phyloP scores from a whole-genome alignment of 495 filamentous ascomycete genomes.

The Hypoxylon lienhwacheense region DNA sequence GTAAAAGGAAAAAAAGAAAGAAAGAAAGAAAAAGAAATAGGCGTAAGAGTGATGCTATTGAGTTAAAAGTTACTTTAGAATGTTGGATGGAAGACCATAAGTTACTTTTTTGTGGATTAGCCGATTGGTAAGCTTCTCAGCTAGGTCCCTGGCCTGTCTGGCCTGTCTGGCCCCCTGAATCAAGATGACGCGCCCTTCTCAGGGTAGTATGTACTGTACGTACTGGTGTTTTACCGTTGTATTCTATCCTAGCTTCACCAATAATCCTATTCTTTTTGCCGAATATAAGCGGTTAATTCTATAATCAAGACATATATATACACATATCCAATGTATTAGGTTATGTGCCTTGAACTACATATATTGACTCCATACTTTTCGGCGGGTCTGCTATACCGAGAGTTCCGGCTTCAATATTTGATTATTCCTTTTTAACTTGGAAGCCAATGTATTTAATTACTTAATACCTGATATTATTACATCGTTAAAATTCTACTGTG shows the following conservation, averaged over 20 bases:
- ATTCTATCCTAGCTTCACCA: no score
- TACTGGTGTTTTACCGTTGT: no score
- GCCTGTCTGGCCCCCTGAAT: no score
- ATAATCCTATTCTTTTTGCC: neutral
- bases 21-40: neutral
- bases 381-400: neutral
- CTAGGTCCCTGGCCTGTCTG: no score
- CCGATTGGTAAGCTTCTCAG: constrained; percentile 34
- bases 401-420: neutral
- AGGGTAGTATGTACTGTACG: no score
- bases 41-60: neutral
- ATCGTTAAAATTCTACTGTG: no score
- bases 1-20: neutral
- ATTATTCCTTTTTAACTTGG: neutral
- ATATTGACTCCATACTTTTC: neutral
- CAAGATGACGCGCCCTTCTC: no score
- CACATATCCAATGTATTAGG: no score
- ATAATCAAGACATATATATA: no score
- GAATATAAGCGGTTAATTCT: neutral
- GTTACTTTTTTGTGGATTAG: constrained; percentile 17
- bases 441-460: no score
- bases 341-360: neutral
- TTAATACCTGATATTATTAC: no score
- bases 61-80: neutral
- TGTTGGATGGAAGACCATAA: constrained; percentile 9